phyloP scores from a whole-genome alignment of 352 stramenopile genomes.

The Aphanomyces stellatus region DNA sequence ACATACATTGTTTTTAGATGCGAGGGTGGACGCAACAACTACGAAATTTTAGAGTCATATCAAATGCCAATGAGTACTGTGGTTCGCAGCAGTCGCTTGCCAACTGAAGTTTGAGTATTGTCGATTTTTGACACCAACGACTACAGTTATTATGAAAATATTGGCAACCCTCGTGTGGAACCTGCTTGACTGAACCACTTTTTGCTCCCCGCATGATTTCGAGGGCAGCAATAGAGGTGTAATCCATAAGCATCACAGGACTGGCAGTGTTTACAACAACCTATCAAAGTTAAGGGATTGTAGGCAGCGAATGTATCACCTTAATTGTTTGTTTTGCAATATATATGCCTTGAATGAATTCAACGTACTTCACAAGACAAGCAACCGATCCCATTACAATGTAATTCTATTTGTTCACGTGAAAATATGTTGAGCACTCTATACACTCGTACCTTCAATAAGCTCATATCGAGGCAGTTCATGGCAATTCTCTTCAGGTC shows the following conservation, averaged over 20 bases:
- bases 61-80: constrained; percentile 33
- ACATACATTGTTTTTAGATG: constrained; percentile 76
- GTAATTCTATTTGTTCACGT: constrained; percentile 47
- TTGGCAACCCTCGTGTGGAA: constrained; percentile 23
- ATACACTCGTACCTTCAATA: constrained; percentile 38
- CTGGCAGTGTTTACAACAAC: constrained; percentile 65
- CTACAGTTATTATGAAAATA: constrained; percentile 25
- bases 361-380: constrained; percentile 78
- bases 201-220: constrained; percentile 56
- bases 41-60: background rate
- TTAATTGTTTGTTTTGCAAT: constrained; percentile 78
- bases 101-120: constrained; percentile 64
- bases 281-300: constrained; percentile 22
- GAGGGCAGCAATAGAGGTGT: constrained; percentile 62
- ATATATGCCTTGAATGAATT: constrained; percentile 80
- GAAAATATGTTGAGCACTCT: background rate
- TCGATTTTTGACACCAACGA: constrained; percentile 72
- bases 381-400: constrained; percentile 71
- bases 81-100: constrained; percentile 63
- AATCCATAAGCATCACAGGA: constrained; percentile 71
- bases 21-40: constrained; percentile 72
- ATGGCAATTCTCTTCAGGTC: constrained; percentile 75
- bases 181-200: constrained; percentile 44
- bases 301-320: constrained; percentile 26
- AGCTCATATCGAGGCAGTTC: constrained; percentile 77